A percentile compares a stretch with the other conserved stretches of the same genome.
phyloP scores from a whole-genome alignment of 108 stramenopile species.

The Asterionellopsis glacialis region DNA sequence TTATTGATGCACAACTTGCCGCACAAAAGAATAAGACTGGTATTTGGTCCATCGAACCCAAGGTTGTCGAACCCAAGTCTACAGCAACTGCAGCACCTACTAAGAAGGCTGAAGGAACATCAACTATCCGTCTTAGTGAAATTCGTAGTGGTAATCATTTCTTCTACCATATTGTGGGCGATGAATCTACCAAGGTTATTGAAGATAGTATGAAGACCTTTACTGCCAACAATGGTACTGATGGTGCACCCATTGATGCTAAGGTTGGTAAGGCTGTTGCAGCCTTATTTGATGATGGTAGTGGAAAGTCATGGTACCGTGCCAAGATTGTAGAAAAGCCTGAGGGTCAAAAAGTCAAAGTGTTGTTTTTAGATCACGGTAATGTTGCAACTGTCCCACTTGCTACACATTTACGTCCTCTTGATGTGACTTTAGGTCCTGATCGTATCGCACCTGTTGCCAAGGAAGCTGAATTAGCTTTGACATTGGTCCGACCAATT shows the following conservation, averaged over 20 bases:
- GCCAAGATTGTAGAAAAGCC: constrained; percentile 82
- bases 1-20: constrained; percentile 69
- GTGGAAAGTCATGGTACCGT: constrained; percentile 91
- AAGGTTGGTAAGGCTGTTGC: constrained; percentile 83
- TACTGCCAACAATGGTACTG: constrained; percentile 74
- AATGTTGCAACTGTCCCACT: constrained; percentile 81
- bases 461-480: constrained; percentile 75
- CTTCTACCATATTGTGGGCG: constrained; percentile 77
- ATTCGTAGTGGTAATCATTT: constrained; percentile 89
- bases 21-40: constrained; percentile 75
- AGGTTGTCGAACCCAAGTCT: constrained; percentile 14
- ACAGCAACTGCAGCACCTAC: constrained; percentile 29
- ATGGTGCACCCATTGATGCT: constrained; percentile 75
- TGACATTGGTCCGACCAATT: constrained; percentile 59
- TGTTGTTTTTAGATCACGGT: constrained; percentile 96
- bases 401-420: constrained; percentile 76
- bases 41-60: constrained; percentile 59
- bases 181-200: constrained; percentile 67
- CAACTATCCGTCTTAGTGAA: constrained; percentile 79
- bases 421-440: constrained; percentile 68
- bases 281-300: constrained; percentile 95
- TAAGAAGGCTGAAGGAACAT: constrained; percentile 47
- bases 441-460: constrained; percentile 82
- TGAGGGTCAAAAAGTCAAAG: constrained; percentile 49
- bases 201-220: constrained; percentile 88